These are phyloP conservation scores for Ophioceras dolichostomum DNA, from an alignment of 2,329 filamentous ascomycete genomes.

Conservation along the genomic window DNA sequence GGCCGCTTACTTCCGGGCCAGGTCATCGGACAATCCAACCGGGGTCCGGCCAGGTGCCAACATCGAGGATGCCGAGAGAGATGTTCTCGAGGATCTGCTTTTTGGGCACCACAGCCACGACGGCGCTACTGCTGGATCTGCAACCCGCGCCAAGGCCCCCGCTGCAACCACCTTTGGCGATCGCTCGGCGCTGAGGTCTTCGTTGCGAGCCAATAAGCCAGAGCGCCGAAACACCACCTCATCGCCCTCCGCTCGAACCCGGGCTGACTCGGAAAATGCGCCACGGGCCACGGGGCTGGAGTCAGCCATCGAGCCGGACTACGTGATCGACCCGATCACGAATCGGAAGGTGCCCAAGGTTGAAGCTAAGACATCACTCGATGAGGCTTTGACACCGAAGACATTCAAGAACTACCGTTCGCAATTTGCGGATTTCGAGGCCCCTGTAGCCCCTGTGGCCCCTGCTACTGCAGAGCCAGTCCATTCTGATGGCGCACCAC, in stretches of 20 bases:
- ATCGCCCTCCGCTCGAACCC: too few species aligned
- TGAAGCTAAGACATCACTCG: slow-evolving; percentile 6
- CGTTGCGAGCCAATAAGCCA: too few species aligned
- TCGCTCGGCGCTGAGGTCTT: slow-evolving; percentile 9
- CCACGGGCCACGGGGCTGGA: not conserved
- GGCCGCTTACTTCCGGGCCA: too few species aligned
- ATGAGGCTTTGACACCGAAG: slow-evolving; percentile 18
- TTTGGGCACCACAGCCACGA: slow-evolving; percentile 14
- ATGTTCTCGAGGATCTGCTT: slow-evolving; percentile 30
- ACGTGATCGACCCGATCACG: slow-evolving; percentile 45
- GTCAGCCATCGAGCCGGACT: slow-evolving; percentile 14
- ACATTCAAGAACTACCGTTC: too few species aligned
- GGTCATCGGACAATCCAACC: slow-evolving; percentile 22
- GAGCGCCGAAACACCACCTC: too few species aligned
- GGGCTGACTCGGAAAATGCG: slow-evolving; percentile 2
- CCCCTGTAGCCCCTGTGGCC: slow-evolving; percentile 7
- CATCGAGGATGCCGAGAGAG: slow-evolving; percentile 31
- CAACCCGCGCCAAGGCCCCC: not conserved
- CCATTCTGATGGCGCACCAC: slow-evolving; percentile 20
- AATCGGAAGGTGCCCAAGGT: slow-evolving; percentile 34
- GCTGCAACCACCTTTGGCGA: slow-evolving; percentile 7
- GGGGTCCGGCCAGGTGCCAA: slow-evolving; percentile 26
- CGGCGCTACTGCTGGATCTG: not conserved
- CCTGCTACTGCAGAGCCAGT: slow-evolving; percentile 11
- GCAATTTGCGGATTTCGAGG: slow-evolving; percentile 16